A percentile compares a stretch with the other conserved stretches of the same genome.
Conservation (phyloP, 2,329 filamentous ascomycete genomes). For the Hawksworthiomyces lignivorus region DNA sequence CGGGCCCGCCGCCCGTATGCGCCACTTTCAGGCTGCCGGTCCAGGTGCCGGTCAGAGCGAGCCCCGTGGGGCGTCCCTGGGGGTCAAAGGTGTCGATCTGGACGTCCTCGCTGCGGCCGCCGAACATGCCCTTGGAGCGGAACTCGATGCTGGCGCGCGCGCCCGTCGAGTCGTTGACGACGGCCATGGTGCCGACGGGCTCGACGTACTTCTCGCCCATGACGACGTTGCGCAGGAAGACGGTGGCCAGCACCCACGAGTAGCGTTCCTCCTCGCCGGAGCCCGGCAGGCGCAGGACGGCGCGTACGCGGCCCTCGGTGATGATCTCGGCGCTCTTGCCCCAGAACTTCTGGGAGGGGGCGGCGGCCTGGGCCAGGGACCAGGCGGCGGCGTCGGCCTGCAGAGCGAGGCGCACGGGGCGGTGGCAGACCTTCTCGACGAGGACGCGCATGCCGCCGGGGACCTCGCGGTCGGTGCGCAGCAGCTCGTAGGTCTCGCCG, state of each 20-base stretch:
- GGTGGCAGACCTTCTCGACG: constrained; percentile 92
- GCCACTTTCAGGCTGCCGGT: constrained; percentile 63
- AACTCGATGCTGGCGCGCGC: constrained; percentile 83
- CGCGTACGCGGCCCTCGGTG: constrained; percentile 77
- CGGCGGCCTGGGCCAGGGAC: constrained; percentile 81
- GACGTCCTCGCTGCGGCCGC: constrained; percentile 86
- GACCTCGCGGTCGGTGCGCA: constrained; percentile 70
- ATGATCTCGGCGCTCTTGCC: constrained; percentile 93
- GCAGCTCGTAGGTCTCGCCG: constrained; percentile 89
- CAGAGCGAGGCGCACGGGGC: constrained; percentile 85
- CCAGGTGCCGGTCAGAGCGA: constrained; percentile 77
- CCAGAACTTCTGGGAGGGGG: constrained; percentile 96
- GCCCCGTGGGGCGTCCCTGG: constrained; percentile 56
- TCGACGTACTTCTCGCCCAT: constrained; percentile 98
- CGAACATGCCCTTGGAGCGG: constrained; percentile 94
- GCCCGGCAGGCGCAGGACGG: constrained; percentile 60
- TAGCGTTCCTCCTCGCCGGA: constrained; percentile 64
- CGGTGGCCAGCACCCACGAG: constrained; percentile 81
- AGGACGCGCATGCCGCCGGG: constrained; percentile 81
- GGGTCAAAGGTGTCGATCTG: constrained; percentile 63
- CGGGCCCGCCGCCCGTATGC: constrained; percentile 43
- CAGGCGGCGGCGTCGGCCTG: constrained; percentile 82
- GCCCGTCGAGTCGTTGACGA: constrained; percentile 76
- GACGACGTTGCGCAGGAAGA: constrained; percentile 91
- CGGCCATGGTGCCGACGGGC: constrained; percentile 81